phyloP scores from a whole-genome alignment of 164 flowering plant genomes.

The Piper betle region DNA sequence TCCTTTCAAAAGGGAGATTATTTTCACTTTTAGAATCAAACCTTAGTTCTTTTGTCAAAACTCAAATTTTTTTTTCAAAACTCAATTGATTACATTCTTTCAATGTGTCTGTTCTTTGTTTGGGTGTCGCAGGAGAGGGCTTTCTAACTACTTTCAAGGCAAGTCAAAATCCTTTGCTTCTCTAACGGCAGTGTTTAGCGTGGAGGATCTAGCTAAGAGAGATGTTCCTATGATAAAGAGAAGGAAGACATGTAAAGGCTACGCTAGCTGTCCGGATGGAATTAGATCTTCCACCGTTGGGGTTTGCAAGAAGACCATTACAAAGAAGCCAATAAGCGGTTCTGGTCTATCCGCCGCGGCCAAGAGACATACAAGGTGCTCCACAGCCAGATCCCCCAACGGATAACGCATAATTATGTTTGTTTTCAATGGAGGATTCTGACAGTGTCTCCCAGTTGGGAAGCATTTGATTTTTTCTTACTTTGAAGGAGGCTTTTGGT shows the following conservation, averaged over 20 bases:
- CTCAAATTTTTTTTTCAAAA: too few relatives aligned
- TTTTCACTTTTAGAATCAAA: too few relatives aligned
- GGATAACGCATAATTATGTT: too few relatives aligned
- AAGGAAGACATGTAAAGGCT: constrained; percentile 52
- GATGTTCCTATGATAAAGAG: constrained; percentile 32
- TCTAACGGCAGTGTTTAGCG: constrained; percentile 40
- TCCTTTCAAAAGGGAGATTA: too few relatives aligned
- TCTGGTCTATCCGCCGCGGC: constrained; percentile 19
- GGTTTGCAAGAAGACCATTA: constrained; percentile 21
- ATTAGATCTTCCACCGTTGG: constrained; percentile 35
- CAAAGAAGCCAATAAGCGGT: constrained; percentile 42
- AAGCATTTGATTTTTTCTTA: too few relatives aligned
- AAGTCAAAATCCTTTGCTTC: constrained; percentile 70
- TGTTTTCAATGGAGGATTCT: too few relatives aligned
- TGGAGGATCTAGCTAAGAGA: constrained; percentile 63
- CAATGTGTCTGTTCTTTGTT: too few relatives aligned
- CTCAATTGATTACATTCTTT: too few relatives aligned
- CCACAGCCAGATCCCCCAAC: too few relatives aligned
- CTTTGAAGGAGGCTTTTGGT: too few relatives aligned
- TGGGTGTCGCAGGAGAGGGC: constrained; percentile 52
- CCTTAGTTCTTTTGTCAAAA: too few relatives aligned
- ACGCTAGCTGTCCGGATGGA: constrained; percentile 32
- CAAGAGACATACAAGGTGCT: constrained; percentile 21
- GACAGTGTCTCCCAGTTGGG: too few relatives aligned
- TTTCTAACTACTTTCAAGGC: constrained; percentile 60